Evolutionary conservation across 306 rosid species (phyloP), one percentile per base, ranked within the genome.

Genomic region (Castanopsis chinensis): DNA sequence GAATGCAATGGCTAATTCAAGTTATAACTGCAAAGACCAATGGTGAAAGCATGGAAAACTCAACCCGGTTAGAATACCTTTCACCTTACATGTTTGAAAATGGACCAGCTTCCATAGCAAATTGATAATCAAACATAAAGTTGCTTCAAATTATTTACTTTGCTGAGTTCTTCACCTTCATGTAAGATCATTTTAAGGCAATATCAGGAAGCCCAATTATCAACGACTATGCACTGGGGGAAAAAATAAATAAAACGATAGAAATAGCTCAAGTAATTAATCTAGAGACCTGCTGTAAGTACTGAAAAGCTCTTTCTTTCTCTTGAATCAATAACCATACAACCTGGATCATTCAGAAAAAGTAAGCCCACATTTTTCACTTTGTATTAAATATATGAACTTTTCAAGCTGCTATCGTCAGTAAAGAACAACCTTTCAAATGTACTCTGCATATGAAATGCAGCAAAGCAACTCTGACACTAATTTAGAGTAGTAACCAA

Each of bases 291-390:
- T 64, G 70, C 45, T 30, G 41, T 32, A 30, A 64, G 45, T 64
- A 64, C 1, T n/a, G 70, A 18, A 20, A 10, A 64, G 45, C 41
- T 30, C 45, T 64, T 17, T 64, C 43, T 64, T 41, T 64, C 70
- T 30, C 70, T 64, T 64, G 70, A 2, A 28, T 30, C 20, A 64
- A 30, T 14, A 64, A 64, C 70, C 70, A 64, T 1, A 41, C 45
- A 64, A 64, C 70, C 70, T 64, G 70, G 30, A 64, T 64, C 70
- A 64, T 30, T 64, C 43, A 30, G 10, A 64, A 64, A 15, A 64
- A 21, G 70, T 28, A 17, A 64, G 70, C 70, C 43, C 21, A 30
- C 2, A 64, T 9, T 30, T 64, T 56, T 4, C 9, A 56, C 61
- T 5, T 56, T 64, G 70, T 3, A 30, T 30, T 15, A 32, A 64